Base-by-base conservation (phyloP, 345 rosid species). In the Murraya koenigii region DNA sequence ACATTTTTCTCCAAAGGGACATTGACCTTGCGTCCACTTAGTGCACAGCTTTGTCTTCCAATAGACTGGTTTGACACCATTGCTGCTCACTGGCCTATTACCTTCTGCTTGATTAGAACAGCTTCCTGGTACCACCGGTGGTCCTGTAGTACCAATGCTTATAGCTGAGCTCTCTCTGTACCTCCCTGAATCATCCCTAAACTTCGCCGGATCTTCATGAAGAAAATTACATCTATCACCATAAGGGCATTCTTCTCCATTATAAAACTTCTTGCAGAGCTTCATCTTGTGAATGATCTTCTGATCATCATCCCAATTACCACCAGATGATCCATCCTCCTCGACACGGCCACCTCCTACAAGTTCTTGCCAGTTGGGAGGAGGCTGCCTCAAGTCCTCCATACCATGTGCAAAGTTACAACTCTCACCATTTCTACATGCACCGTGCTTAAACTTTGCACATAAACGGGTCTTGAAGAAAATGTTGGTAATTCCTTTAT, bases 331-430 rank as follows among this genome's bases (percentile, higher is more conserved):
- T 36, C 67, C 82, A 78, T 79, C 94, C 69, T 88, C 94, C 58
- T 85, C 97, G 28, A 81, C 93, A 0, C 82, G 82, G 28, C 88
- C 86, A 10, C 90, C 93, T 20, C 90, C 95, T 15, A 89, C 97
- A 36, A 96, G 88, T 66, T 96, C 97, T 79, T 96, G 95, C 98
- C 99, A 96, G 77, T 94, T 96, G 38, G 94, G 91, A 0, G 99
- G 99, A 5, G 99, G 95, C 69, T 89, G 98, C 77, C 97, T 89
- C 85, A 94, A 70, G 78, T 96, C 99, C 84, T 92, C 97, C 8
- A 85, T 70, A 2, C 98, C 99, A 75, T 94, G 98, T 39, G 98
- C 99, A 59, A 94, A 96, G 80, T 96, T 96, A 80, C 99, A 96
- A 69, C 80, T 86, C 75, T 96, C 98, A 59, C 98, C 97, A n/a